Evolutionary conservation across 306 rosid species (phyloP), one percentile per base, ranked within the genome.

Genomic region (Vigna mungo): DNA sequence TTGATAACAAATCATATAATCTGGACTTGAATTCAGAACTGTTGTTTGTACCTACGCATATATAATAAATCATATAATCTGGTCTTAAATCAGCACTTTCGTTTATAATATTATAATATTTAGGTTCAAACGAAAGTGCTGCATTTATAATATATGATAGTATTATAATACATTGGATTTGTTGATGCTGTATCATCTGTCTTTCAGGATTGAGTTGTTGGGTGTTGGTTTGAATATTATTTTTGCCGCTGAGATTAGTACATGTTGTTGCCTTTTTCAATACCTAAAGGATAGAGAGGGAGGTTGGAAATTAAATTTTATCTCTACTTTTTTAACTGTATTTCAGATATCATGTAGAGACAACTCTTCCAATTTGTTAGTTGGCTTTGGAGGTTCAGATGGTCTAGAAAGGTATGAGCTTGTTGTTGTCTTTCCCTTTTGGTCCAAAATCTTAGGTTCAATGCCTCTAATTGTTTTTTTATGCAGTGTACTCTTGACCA

Each of bases 401-500:
- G 64, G 74, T 81, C 84, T 82, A 39, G 79, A 81, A 47, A 86
- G 89, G 98, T 92, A 87, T 76, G 82, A 27, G 14, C 74, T 80
- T 10, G 3, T 44, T 72, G 16, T 76, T 72, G 61, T 49, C 54
- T 53, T 58, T 75, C 69, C 61, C 2, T 3, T 43, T 32, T 43
- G 30, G 55, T 73, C 68, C 58, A 44, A 18, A 72, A 37, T 60
- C 63, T 8, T 66, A 23, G 18, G 56, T 59, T 78, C 43, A 54
- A 55, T 55, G 37, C 21, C 75, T 71, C 72, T 37, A 34, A 49
- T 76, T 69, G 75, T 61, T 81, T 36, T 64, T 65, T 53, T 59
- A 39, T 90, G 81, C 90, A 92, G 97, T 73, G 75, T 90, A 34
- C 71, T 71, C 54, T 80, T 88, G 84, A 92, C 97, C 43, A 87